Base-by-base conservation (phyloP, 2,329 filamentous ascomycete genomes). In the Xylaria sp. region DNA sequence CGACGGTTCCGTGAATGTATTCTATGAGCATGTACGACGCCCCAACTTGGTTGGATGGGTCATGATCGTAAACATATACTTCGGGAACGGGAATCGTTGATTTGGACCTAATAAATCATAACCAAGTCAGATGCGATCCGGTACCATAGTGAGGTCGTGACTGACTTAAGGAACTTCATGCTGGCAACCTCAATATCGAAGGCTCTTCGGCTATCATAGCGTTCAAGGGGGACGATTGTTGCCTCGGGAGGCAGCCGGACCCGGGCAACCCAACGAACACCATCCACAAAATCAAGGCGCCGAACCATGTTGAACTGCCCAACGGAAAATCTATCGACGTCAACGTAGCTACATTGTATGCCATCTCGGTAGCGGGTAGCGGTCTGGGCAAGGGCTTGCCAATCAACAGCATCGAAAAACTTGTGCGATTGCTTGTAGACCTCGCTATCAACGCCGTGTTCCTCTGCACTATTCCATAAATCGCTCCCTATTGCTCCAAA, bases 141-240 rank as follows among this genome's bases (percentile, higher is more conserved):
- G 27, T 15, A 2, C 19, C 7, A 31, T 29, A n/a, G 17, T 27
- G 5, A 15, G 11, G 35, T 1, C 6, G 4, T 1, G 1, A 56
- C 60, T 41, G 1, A 58, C 60, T 47, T 53, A 6, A 62, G 37
- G 31, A 58, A 62, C 31, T 54, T 58, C 54, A 62, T 62, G 43
- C 54, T 59, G 13, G 60, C 60, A 37, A 62, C 23, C 37, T 62
- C 60, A 27, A 54, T 46, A n/a, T 58, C 44, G 17, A 54, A 43
- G 29, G 25, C 44, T n/a, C 17, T 33, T 15, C 17, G 41, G 33
- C 47, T 38, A 17, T 56, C 3, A 15, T 46, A 41, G n/a, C 4
- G 25, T 5, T 41, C 54, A 43, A 49, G 25, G 19, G 54, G 25
- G 7, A 19, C 2, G 13, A 9, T 19, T 43, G 57, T 49, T 17